Evolutionary conservation across 805 yeast species (phyloP).

Genomic region (Yamadazyma olivae): DNA sequence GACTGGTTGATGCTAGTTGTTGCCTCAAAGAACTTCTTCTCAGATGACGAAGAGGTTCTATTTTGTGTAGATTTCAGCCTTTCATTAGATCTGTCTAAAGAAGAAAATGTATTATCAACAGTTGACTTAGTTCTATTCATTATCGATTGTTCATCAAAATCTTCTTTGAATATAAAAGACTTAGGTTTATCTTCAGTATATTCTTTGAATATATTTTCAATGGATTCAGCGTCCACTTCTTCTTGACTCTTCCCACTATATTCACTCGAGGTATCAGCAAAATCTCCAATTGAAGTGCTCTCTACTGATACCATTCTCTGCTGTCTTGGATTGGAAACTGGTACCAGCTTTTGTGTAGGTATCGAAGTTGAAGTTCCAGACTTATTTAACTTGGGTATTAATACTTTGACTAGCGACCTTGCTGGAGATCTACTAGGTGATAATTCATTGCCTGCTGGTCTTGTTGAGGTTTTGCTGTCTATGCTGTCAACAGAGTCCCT

Average conservation of each 20-base stretch:
- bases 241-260: not conserved
- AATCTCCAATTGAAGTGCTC: conserved; percentile 24
- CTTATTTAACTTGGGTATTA: conserved; percentile 20
- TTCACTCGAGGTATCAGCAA: conserved; percentile 35
- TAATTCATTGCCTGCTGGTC: not conserved
- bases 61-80: not conserved
- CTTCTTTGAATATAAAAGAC: conserved; percentile 25
- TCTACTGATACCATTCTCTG: not conserved
- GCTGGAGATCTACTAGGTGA: conserved; percentile 4
- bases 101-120: conserved; percentile 9
- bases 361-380: conserved; percentile 19
- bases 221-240: conserved; percentile 24
- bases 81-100: not conserved
- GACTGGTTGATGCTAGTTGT: not conserved
- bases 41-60: not conserved
- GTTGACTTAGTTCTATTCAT: conserved; percentile 8
- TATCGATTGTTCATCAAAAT: conserved; percentile 20
- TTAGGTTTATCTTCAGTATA: conserved; percentile 13
- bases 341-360: no score
- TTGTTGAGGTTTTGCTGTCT: not conserved
- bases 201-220: conserved; percentile 29
- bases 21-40: not conserved
- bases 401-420: conserved; percentile 5
- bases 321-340: no score
- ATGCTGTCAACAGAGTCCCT: no score